Evolutionary conservation across 1,284 basidiomycete genomes (phyloP).

Genomic region (Melampsora abietis-canadensis): DNA sequence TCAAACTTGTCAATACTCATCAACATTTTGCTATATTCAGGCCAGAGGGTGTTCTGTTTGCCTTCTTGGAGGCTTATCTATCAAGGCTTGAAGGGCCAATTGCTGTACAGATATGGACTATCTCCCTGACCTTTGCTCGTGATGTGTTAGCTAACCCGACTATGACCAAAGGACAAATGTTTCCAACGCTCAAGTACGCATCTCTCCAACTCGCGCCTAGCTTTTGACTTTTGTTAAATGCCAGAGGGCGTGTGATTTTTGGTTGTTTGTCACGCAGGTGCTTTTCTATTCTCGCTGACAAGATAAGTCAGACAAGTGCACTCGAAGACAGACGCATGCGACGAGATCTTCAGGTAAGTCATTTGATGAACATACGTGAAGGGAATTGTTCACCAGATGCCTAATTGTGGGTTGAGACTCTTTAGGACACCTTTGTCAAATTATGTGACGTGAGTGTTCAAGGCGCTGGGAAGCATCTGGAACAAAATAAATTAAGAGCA

Average conservation of each 20-base stretch:
- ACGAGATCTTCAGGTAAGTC: conserved; percentile 76
- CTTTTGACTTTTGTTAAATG: background rate
- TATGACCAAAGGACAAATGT: conserved; percentile 68
- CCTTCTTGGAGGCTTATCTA: conserved; percentile 86
- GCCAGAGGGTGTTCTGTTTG: conserved; percentile 67
- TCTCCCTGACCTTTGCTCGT: conserved; percentile 73
- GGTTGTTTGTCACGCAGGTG: conserved; percentile 59
- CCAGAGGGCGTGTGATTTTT: background rate
- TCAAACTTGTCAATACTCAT: conserved; percentile 15
- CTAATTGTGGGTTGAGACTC: conserved; percentile 6
- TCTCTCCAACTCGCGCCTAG: background rate
- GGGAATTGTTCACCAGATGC: conserved; percentile 6
- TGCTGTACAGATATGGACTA: conserved; percentile 84
- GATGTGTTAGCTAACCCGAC: conserved; percentile 67
- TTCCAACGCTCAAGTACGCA: conserved; percentile 67
- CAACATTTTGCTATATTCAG: conserved; percentile 55
- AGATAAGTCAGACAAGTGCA: conserved; percentile 78
- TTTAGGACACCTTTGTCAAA: conserved; percentile 75
- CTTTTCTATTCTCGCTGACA: conserved; percentile 73
- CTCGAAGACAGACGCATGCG: conserved; percentile 82
- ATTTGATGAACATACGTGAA: background rate
- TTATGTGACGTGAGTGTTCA: conserved; percentile 75
- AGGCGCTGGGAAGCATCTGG: conserved; percentile 70
- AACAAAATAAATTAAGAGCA: conserved; percentile 55
- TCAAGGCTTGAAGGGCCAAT: conserved; percentile 77